Conservation (phyloP, 106 monocot species). For the Apostasia ramifera region DNA sequence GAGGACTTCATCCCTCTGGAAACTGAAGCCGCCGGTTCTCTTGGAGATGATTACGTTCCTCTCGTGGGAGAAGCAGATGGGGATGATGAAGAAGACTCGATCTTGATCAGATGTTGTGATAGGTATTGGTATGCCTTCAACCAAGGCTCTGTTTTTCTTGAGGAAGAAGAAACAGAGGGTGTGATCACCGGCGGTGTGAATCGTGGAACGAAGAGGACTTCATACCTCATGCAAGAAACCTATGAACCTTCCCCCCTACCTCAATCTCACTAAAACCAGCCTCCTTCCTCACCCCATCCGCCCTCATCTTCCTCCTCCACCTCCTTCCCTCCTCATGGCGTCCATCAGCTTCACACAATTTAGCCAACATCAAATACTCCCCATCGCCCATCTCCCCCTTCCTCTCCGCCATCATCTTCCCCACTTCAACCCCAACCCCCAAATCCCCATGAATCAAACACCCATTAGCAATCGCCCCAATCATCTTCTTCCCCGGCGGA, state of each 20-base stretch:
- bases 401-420: constrained; percentile 21
- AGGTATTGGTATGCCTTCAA: too few relatives aligned
- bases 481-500: constrained; percentile 30
- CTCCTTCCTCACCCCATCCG: constrained; percentile 36
- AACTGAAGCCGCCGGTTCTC: too few relatives aligned
- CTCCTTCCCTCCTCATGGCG: constrained; percentile 33
- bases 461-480: constrained; percentile 40
- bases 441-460: constrained; percentile 29
- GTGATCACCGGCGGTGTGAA: too few relatives aligned
- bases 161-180: too few relatives aligned
- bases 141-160: too few relatives aligned
- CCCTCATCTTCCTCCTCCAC: constrained; percentile 46
- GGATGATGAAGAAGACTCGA: too few relatives aligned
- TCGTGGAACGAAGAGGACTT: not conserved
- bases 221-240: not conserved
- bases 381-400: constrained; percentile 45
- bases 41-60: too few relatives aligned
- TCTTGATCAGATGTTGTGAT: too few relatives aligned
- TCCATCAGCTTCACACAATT: constrained; percentile 37
- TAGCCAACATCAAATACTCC: constrained; percentile 43
- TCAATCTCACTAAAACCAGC: not conserved
- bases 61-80: too few relatives aligned
- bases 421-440: constrained; percentile 30
- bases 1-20: too few relatives aligned
- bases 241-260: not conserved